Evolutionary conservation across 2,329 filamentous ascomycete genomes (phyloP).

Genomic region (Talaromyces sp.): DNA sequence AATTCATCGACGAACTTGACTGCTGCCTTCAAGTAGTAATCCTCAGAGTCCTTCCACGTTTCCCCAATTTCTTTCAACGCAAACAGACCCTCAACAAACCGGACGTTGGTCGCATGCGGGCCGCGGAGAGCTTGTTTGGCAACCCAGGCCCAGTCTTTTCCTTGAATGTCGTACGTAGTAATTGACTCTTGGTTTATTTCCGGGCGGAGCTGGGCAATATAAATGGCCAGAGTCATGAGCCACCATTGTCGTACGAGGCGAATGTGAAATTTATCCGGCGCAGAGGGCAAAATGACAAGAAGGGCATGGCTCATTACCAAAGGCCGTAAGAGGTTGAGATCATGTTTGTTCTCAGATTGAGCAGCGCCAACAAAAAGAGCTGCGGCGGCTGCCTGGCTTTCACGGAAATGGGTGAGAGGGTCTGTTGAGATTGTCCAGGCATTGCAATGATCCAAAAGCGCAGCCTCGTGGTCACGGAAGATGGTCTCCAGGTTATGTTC

Average conservation of each 20-base stretch:
- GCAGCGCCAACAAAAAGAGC: slow-evolving; percentile 36
- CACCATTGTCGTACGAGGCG: slow-evolving; percentile 81
- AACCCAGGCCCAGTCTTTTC: slow-evolving; percentile 72
- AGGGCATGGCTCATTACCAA: slow-evolving; percentile 84
- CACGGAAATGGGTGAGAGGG: slow-evolving; percentile 67
- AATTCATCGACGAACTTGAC: slow-evolving; percentile 47
- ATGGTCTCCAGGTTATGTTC: slow-evolving; percentile 61
- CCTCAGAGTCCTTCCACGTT: slow-evolving; percentile 42
- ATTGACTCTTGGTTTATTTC: slow-evolving; percentile 60
- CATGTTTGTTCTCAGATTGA: slow-evolving; percentile 52
- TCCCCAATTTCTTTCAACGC: slow-evolving; percentile 38
- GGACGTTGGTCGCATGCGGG: slow-evolving; percentile 64
- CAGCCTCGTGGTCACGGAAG: slow-evolving; percentile 63
- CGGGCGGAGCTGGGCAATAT: slow-evolving; percentile 70
- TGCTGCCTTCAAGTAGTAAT: slow-evolving; percentile 46
- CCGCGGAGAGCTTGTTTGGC: slow-evolving; percentile 65
- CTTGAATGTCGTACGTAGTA: slow-evolving; percentile 54
- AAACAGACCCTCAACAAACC: slow-evolving; percentile 79
- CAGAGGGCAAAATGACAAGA: slow-evolving; percentile 72
- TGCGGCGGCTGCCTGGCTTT: slow-evolving; percentile 57
- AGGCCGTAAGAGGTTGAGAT: slow-evolving; percentile 77
- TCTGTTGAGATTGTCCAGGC: slow-evolving; percentile 66
- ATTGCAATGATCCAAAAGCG: slow-evolving; percentile 85
- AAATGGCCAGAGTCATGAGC: slow-evolving; percentile 73
- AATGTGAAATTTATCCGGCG: slow-evolving; percentile 69